Evolutionary conservation across 2,329 filamentous ascomycete species (phyloP).

Genomic region (Balansia obtecta): DNA sequence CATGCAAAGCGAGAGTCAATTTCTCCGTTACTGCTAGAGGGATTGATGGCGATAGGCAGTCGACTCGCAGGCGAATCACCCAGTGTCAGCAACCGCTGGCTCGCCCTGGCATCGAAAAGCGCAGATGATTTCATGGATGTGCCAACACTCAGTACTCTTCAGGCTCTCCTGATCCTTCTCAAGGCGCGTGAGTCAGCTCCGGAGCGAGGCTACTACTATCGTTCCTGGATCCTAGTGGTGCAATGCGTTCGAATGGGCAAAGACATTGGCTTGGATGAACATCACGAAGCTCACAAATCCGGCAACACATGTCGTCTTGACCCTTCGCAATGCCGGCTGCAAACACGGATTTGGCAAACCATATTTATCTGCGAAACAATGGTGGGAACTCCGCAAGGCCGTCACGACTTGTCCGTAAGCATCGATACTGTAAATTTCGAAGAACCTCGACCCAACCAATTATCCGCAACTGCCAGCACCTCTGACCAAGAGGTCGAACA

Average conservation of each 20-base stretch:
- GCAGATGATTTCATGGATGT: conserved; percentile 90
- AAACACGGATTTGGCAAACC: conserved; percentile 85
- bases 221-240: conserved; percentile 93
- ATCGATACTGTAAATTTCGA: conserved; percentile 67
- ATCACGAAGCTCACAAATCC: conserved; percentile 64
- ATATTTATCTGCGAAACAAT: conserved; percentile 80
- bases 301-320: conserved; percentile 58
- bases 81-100: conserved; percentile 68
- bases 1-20: conserved; percentile 69
- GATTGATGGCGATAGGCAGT: conserved; percentile 80
- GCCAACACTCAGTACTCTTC: conserved; percentile 79
- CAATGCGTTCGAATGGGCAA: conserved; percentile 89
- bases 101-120: conserved; percentile 79
- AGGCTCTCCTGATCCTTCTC: conserved; percentile 74
- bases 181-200: conserved; percentile 85
- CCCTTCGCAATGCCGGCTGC: conserved; percentile 66
- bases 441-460: conserved; percentile 45
- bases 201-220: conserved; percentile 89
- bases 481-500: conserved; percentile 47
- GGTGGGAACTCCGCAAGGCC: conserved; percentile 86
- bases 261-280: conserved; percentile 80
- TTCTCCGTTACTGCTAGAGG: conserved; percentile 79
- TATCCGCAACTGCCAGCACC: not conserved
- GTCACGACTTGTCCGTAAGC: conserved; percentile 65
- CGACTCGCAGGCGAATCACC: conserved; percentile 72